Conservation (phyloP, 106 monocot genomes). For the Xerophyta viscosa region DNA sequence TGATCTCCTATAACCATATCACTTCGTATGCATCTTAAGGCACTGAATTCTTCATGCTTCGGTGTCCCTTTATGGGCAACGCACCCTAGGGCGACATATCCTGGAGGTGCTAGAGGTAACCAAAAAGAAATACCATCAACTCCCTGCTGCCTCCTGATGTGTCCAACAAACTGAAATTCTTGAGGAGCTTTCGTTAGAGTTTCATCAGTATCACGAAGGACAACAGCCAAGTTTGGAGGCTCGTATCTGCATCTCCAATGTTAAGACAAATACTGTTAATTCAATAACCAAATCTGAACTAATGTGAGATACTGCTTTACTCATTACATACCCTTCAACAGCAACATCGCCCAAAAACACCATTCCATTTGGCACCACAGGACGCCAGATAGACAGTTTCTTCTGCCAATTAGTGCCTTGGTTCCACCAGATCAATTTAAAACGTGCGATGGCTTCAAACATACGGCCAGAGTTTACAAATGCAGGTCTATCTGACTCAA, state of each 20-base stretch:
- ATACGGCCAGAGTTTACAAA: slow-evolving; percentile 40
- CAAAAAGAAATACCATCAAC: slow-evolving; percentile 64
- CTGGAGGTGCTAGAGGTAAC: slow-evolving; percentile 86
- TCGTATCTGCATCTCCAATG: slow-evolving; percentile 62
- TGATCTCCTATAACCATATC: slow-evolving; percentile 79
- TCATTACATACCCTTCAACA: slow-evolving; percentile 56
- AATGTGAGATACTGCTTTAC: not conserved
- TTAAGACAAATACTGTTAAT: too few relatives aligned
- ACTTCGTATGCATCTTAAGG: slow-evolving; percentile 81
- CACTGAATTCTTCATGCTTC: slow-evolving; percentile 49
- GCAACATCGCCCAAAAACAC: slow-evolving; percentile 93
- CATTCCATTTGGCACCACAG: slow-evolving; percentile 63
- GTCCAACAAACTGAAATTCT: slow-evolving; percentile 71
- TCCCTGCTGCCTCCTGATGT: slow-evolving; percentile 58
- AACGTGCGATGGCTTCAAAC: slow-evolving; percentile 71
- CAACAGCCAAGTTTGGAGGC: slow-evolving; percentile 69
- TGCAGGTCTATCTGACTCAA: slow-evolving; percentile 30
- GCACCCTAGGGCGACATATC: slow-evolving; percentile 87
- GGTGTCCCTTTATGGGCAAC: slow-evolving; percentile 71
- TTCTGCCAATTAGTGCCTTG: slow-evolving; percentile 46
- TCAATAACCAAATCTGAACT: not conserved
- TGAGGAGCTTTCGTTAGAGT: slow-evolving; percentile 48
- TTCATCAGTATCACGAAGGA: slow-evolving; percentile 63
- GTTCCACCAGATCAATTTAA: slow-evolving; percentile 91
- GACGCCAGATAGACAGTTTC: slow-evolving; percentile 93